These are phyloP conservation scores for Erythrophleum ivorense DNA, from an alignment of 331 rosid genomes.

Conservation along the genomic window DNA sequence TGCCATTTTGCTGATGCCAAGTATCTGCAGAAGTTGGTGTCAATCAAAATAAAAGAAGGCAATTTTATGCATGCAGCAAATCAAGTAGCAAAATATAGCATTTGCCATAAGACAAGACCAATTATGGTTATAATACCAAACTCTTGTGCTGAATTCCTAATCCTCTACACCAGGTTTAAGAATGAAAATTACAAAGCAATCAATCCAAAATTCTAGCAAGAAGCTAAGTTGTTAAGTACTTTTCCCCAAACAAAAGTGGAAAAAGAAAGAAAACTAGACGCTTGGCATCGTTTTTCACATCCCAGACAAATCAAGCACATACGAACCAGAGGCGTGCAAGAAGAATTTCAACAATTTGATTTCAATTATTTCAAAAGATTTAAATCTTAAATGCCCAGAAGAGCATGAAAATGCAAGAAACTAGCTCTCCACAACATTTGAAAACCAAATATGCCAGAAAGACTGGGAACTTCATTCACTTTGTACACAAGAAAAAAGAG, in stretches of 20 bases:
- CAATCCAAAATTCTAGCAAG: conserved; percentile 18
- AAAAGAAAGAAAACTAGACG: conserved; percentile 24
- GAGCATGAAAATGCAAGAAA: conserved; percentile 26
- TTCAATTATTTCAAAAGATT: conserved; percentile 6
- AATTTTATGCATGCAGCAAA: conserved; percentile 34
- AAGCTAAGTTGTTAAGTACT: conserved; percentile 27
- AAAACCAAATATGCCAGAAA: conserved; percentile 31
- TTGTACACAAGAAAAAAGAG: conserved; percentile 21
- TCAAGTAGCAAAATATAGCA: conserved; percentile 33
- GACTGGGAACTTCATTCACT: conserved; percentile 28
- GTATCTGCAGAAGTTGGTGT: conserved; percentile 47
- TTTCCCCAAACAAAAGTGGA: not conserved
- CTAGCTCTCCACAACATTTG: not conserved
- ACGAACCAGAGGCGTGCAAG: conserved; percentile 16
- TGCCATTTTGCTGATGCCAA: conserved; percentile 59
- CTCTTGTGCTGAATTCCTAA: conserved; percentile 2
- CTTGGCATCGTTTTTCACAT: conserved; percentile 23
- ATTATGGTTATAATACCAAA: not conserved
- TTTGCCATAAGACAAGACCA: conserved; percentile 8
- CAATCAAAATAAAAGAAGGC: conserved; percentile 39
- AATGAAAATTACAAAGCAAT: conserved; percentile 29
- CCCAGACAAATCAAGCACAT: conserved; percentile 42
- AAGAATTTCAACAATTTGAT: conserved; percentile 31
- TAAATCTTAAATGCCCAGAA: not conserved
- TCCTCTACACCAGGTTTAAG: not conserved